Percentiles rank a stretch among this genome's conserved stretches.
phyloP scores from a whole-genome alignment of 148 eudicot genomes.

The Spergularia marina region DNA sequence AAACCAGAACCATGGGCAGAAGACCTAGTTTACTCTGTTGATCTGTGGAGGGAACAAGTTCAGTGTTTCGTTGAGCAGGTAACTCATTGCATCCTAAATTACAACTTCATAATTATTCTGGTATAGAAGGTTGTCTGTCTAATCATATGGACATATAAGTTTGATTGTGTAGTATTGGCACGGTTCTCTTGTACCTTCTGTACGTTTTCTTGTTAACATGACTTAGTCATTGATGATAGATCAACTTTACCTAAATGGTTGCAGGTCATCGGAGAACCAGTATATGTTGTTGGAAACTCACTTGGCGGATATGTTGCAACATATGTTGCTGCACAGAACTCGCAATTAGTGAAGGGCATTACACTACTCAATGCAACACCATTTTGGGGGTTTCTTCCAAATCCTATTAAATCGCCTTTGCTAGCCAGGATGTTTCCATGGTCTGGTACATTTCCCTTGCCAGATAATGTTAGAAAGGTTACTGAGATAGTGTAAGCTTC shows the following conservation, averaged over 20 bases:
- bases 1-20: slow-evolving; percentile 84
- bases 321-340: slow-evolving; percentile 73
- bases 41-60: slow-evolving; percentile 93
- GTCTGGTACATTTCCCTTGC: slow-evolving; percentile 94
- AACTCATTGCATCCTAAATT: slow-evolving; percentile 11
- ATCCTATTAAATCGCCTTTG: slow-evolving; percentile 67
- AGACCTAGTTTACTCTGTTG: slow-evolving; percentile 85
- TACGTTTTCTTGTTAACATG: background rate
- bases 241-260: slow-evolving; percentile 20
- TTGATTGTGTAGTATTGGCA: background rate
- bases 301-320: slow-evolving; percentile 95
- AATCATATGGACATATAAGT: background rate
- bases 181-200: background rate
- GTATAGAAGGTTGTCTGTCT: background rate
- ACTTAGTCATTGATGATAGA: background rate
- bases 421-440: slow-evolving; percentile 73
- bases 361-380: slow-evolving; percentile 95
- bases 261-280: slow-evolving; percentile 92
- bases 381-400: slow-evolving; percentile 96
- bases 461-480: slow-evolving; percentile 61
- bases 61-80: slow-evolving; percentile 78
- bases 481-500: slow-evolving; percentile 65
- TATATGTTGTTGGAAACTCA: slow-evolving; percentile 87
- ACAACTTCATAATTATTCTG: slow-evolving; percentile 6
- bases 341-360: slow-evolving; percentile 81